These are phyloP conservation scores for Candida albicans DNA, from an alignment of 1,139 yeast genomes.

Conservation along the genomic window DNA sequence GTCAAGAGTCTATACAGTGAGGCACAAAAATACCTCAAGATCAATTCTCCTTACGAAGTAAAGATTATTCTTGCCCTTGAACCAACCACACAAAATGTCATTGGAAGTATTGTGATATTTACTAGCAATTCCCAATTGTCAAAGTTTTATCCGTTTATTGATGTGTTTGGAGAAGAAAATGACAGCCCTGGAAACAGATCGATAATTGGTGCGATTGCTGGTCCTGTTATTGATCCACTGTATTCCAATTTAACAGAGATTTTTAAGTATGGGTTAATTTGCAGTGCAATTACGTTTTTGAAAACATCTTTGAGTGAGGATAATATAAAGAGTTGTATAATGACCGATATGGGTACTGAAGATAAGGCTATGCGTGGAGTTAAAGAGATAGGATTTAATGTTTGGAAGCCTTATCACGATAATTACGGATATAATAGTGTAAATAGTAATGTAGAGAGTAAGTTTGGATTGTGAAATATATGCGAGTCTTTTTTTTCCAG, in stretches of 20 bases:
- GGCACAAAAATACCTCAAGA: constrained; percentile 24
- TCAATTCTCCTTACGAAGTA: constrained; percentile 28
- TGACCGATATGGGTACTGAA: constrained; percentile 38
- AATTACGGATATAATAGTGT: constrained; percentile 39
- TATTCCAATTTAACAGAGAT: constrained; percentile 57
- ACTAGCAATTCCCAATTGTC: constrained; percentile 49
- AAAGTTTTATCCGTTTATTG: constrained; percentile 53
- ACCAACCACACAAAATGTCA: constrained; percentile 52
- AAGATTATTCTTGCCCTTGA: constrained; percentile 59
- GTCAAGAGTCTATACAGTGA: constrained; percentile 23
- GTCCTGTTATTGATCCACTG: constrained; percentile 55
- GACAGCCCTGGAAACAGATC: constrained; percentile 12
- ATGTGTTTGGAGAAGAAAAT: constrained; percentile 24
- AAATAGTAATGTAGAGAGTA: constrained; percentile 11
- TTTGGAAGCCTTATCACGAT: constrained; percentile 43
- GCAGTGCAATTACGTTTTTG: constrained; percentile 58
- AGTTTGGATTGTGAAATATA: constrained; percentile 6
- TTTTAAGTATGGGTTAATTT: constrained; percentile 56
- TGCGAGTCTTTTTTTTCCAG: not conserved
- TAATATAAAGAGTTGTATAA: constrained; percentile 35
- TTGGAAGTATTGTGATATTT: constrained; percentile 57
- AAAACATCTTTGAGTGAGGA: constrained; percentile 37
- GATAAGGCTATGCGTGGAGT: constrained; percentile 37
- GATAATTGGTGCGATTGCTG: constrained; percentile 60
- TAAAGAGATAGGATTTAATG: constrained; percentile 44